Conservation (phyloP, 78 protist genomes). For the Ministeria vibrans region DNA sequence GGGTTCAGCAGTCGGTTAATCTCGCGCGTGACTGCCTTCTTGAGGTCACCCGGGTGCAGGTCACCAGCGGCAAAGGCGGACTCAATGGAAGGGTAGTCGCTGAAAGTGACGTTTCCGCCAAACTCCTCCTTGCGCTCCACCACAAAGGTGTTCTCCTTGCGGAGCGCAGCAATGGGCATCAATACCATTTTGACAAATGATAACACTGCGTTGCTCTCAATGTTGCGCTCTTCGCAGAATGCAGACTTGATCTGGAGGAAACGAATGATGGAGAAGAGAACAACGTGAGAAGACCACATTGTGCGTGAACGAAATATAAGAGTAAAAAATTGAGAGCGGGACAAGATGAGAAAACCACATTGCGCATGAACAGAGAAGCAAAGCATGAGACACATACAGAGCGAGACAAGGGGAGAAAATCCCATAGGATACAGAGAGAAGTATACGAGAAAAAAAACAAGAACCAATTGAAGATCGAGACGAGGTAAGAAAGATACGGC, state of each 20-base stretch:
- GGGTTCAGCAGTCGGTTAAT: slow-evolving; percentile 15
- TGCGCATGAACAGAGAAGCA: too few relatives aligned
- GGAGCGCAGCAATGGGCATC: not conserved
- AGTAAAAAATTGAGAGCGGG: too few relatives aligned
- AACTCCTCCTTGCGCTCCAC: not conserved
- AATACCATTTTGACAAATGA: not conserved
- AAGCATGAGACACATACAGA: too few relatives aligned
- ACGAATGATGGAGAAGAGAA: too few relatives aligned
- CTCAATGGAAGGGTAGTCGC: not conserved
- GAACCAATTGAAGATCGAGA: too few relatives aligned
- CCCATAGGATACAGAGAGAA: too few relatives aligned
- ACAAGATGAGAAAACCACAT: too few relatives aligned
- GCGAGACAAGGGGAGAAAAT: too few relatives aligned
- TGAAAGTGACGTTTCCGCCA: not conserved
- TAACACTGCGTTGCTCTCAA: slow-evolving; percentile 19
- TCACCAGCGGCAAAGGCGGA: not conserved
- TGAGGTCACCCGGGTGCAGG: slow-evolving; percentile 5
- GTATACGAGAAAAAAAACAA: too few relatives aligned
- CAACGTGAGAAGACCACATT: too few relatives aligned
- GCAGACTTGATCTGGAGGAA: not conserved
- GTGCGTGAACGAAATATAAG: too few relatives aligned
- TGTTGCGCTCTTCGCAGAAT: slow-evolving; percentile 16
- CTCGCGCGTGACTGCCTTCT: not conserved
- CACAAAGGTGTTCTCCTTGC: not conserved
- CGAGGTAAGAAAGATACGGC: too few relatives aligned